Evolutionary conservation across 2,329 filamentous ascomycete species (phyloP).

Genomic region (Ploettnerulaceae sp.): DNA sequence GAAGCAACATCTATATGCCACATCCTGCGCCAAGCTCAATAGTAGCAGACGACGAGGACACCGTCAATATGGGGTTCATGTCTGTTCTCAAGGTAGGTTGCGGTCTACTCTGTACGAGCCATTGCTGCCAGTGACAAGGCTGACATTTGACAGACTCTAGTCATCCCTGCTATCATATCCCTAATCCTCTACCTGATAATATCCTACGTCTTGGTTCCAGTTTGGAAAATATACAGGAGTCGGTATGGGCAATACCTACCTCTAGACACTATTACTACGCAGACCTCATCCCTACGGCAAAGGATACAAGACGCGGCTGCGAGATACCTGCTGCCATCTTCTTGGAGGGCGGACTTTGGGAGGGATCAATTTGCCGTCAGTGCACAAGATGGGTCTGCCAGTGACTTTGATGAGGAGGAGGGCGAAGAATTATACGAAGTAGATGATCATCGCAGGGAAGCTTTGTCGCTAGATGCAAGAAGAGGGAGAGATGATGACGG

Average conservation of each 20-base stretch:
- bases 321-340: slow-evolving; percentile 41
- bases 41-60: slow-evolving; percentile 29
- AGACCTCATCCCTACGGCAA: slow-evolving; percentile 50
- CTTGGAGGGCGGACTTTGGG: slow-evolving; percentile 44
- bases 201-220: slow-evolving; percentile 60
- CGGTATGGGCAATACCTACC: slow-evolving; percentile 73
- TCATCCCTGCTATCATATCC: slow-evolving; percentile 67
- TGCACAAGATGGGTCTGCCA: slow-evolving; percentile 41
- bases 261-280: slow-evolving; percentile 56
- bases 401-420: slow-evolving; percentile 59
- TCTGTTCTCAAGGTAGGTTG: slow-evolving; percentile 33
- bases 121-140: background rate
- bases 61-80: slow-evolving; percentile 26
- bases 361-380: slow-evolving; percentile 38
- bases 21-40: slow-evolving; percentile 30
- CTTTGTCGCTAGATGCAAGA: slow-evolving; percentile 34
- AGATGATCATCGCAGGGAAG: slow-evolving; percentile 41
- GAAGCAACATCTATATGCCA: slow-evolving; percentile 27
- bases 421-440: slow-evolving; percentile 65
- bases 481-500: slow-evolving; percentile 42
- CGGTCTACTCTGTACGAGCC: background rate
- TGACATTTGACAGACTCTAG: slow-evolving; percentile 51
- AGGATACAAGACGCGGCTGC: slow-evolving; percentile 42
- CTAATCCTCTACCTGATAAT: slow-evolving; percentile 62
- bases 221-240: slow-evolving; percentile 64